phyloP scores from a whole-genome alignment of 768 basidiomycete genomes.

The Rhodosporidiobolus odoratus region DNA sequence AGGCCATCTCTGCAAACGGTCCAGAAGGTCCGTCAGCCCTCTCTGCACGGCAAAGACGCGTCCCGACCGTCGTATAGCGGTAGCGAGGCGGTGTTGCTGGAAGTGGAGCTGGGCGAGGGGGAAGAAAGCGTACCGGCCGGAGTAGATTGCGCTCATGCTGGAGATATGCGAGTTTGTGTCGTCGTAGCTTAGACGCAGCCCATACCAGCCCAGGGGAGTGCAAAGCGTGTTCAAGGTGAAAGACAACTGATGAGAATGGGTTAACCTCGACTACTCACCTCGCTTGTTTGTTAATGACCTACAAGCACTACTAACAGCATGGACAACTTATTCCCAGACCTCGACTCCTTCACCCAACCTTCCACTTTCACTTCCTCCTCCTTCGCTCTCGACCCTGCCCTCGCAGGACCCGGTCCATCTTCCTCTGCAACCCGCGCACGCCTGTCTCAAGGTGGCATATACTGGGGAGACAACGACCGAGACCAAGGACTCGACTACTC shows the following conservation, averaged over 20 bases:
- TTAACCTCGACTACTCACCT: too few species aligned
- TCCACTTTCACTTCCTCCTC: background rate
- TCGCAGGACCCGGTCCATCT: constrained; percentile 11
- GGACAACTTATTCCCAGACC: constrained; percentile 22
- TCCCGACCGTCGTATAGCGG: background rate
- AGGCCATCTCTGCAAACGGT: constrained; percentile 4
- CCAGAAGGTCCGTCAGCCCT: background rate
- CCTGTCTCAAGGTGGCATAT: background rate
- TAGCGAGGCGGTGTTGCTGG: background rate
- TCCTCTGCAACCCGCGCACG: background rate
- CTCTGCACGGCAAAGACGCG: background rate
- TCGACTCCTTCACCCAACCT: constrained; percentile 2
- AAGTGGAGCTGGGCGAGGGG: background rate
- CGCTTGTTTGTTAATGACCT: background rate
- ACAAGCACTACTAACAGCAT: background rate
- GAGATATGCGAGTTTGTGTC: too few species aligned
- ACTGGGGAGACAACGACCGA: constrained; percentile 33
- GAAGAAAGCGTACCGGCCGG: background rate
- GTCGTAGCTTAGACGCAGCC: too few species aligned
- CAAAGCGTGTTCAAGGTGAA: background rate
- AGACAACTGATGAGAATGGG: background rate
- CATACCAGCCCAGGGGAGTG: too few species aligned
- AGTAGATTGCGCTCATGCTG: background rate
- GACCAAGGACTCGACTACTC: background rate
- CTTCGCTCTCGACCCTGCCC: constrained; percentile 40